Evolutionary conservation across 129 eudicot genomes (phyloP).

Genomic region (Tanacetum coccineum): DNA sequence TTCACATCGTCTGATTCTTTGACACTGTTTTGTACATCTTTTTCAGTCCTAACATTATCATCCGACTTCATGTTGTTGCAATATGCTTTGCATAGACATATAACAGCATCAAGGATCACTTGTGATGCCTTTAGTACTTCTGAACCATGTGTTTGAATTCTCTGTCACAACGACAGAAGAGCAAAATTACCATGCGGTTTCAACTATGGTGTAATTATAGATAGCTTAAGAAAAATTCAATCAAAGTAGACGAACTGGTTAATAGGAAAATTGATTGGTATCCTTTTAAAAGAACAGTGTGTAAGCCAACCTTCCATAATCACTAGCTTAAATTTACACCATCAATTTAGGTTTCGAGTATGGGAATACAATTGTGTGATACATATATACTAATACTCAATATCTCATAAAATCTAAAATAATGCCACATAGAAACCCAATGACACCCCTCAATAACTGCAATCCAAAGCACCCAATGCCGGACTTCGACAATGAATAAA

Average conservation of each 20-base stretch:
- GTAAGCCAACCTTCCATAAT: slow-evolving; percentile 3
- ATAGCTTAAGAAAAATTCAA: background rate
- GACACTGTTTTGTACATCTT: slow-evolving; percentile 19
- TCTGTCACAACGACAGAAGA: slow-evolving; percentile 40
- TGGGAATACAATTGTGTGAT: slow-evolving; percentile 4
- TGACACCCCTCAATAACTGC: no score
- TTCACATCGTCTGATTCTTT: slow-evolving; percentile 30
- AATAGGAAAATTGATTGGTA: background rate
- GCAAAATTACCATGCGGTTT: slow-evolving; percentile 21
- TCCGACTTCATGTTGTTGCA: slow-evolving; percentile 54
- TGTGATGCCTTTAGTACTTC: slow-evolving; percentile 67
- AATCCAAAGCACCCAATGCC: no score
- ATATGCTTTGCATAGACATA: slow-evolving; percentile 65
- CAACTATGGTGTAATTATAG: background rate
- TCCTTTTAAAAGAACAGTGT: background rate
- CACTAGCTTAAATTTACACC: background rate
- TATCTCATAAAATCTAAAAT: background rate
- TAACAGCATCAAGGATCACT: slow-evolving; percentile 58
- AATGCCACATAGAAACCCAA: no score
- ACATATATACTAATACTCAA: background rate
- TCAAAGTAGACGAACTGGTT: background rate
- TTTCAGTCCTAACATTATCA: slow-evolving; percentile 31
- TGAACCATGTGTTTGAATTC: slow-evolving; percentile 40
- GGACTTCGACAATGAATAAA: no score
- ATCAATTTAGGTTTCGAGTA: slow-evolving; percentile 2